Conservation (phyloP, 1,139 yeast species). For the Schwanniomyces etchellsii region DNA sequence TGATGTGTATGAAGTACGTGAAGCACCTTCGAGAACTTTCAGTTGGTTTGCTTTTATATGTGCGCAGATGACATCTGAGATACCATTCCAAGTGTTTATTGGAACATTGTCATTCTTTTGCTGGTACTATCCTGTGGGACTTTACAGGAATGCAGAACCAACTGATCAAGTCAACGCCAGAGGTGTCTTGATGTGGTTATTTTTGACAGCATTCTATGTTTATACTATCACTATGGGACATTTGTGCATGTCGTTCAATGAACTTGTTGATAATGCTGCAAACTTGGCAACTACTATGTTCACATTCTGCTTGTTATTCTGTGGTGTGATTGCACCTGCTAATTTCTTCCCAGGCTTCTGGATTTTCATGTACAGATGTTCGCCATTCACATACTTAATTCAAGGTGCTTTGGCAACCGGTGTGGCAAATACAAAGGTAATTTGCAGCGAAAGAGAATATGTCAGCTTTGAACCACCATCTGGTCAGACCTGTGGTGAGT, state of each 20-base stretch:
- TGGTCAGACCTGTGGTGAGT: constrained; percentile 52
- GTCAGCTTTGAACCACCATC: constrained; percentile 27
- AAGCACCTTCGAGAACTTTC: constrained; percentile 64
- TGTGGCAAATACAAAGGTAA: constrained; percentile 19
- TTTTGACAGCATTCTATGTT: constrained; percentile 48
- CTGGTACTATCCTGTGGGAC: constrained; percentile 39
- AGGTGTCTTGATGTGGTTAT: constrained; percentile 67
- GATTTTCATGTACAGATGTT: constrained; percentile 57
- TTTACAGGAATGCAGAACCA: constrained; percentile 28
- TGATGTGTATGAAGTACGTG: constrained; percentile 82
- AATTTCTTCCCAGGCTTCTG: constrained; percentile 43
- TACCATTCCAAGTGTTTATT: constrained; percentile 27
- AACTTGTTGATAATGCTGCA: constrained; percentile 70
- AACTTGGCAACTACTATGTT: constrained; percentile 59
- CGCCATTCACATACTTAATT: constrained; percentile 62
- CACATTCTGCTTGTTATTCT: constrained; percentile 66
- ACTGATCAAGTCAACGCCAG: constrained; percentile 29
- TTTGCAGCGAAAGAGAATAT: constrained; percentile 23
- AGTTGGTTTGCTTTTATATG: constrained; percentile 42
- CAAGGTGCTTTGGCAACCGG: constrained; percentile 24
- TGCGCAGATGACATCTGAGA: constrained; percentile 31
- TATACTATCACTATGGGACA: constrained; percentile 65
- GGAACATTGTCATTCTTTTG: constrained; percentile 33
- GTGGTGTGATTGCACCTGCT: constrained; percentile 74
- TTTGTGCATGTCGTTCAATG: constrained; percentile 54